A percentile compares a stretch with the other conserved stretches of the same genome.
Conservation (phyloP, 2,329 filamentous ascomycete genomes). For the Colletotrichum melonis region DNA sequence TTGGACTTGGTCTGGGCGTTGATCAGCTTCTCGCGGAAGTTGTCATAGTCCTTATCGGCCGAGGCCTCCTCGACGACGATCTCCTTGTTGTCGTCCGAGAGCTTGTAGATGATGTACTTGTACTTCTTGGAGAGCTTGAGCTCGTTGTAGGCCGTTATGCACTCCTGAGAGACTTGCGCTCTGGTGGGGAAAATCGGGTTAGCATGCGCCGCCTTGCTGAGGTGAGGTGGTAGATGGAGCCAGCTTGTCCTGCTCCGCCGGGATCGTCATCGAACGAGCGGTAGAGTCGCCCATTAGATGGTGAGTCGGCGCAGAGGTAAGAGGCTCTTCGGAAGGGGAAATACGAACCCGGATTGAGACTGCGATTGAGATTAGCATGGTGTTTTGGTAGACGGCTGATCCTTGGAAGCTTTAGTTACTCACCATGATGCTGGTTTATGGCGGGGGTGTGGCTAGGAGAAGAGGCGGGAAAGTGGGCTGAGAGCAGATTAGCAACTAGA, state of each 20-base stretch:
- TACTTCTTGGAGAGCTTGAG: constrained; percentile 84
- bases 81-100: constrained; percentile 84
- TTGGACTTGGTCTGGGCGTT: constrained; percentile 79
- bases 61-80: constrained; percentile 84
- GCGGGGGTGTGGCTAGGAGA: constrained; percentile 37
- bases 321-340: constrained; percentile 37
- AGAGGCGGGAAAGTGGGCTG: constrained; percentile 38
- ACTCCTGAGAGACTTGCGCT: constrained; percentile 78
- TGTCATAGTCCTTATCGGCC: constrained; percentile 74
- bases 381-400: constrained; percentile 15
- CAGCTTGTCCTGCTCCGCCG: constrained; percentile 34
- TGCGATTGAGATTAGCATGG: constrained; percentile 43
- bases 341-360: constrained; percentile 77
- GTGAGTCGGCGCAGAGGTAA: constrained; percentile 7
- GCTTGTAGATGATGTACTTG: constrained; percentile 91
- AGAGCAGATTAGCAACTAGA: constrained; percentile 32
- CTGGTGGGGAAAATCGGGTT: constrained; percentile 54
- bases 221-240: constrained; percentile 21
- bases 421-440: constrained; percentile 52
- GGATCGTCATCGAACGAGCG: constrained; percentile 31
- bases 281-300: constrained; percentile 23
- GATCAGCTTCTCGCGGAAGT: constrained; percentile 81
- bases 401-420: constrained; percentile 41
- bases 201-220: constrained; percentile 20
- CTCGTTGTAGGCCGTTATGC: constrained; percentile 79